Evolutionary conservation across 768 basidiomycete species (phyloP).

Genomic region (Chalciporus piperatus): DNA sequence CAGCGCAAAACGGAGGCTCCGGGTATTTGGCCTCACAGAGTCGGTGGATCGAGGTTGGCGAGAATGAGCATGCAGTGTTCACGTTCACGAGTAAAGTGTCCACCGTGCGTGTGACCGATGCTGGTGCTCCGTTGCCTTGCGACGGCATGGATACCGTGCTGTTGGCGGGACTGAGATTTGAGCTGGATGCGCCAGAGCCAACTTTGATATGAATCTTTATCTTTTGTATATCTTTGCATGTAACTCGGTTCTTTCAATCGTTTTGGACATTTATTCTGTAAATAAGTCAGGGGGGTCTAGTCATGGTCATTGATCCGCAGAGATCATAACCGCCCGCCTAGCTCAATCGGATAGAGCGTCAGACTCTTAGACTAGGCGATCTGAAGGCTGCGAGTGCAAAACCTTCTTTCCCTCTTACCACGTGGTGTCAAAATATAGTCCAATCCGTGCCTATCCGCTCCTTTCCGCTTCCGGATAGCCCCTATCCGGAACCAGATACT

Average conservation of each 20-base stretch:
- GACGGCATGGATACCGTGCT: slow-evolving; percentile 50
- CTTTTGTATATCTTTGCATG: background rate
- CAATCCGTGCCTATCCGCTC: too few species aligned
- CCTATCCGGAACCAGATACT: too few species aligned
- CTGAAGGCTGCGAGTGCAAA: slow-evolving; percentile 66
- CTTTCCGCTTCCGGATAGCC: too few species aligned
- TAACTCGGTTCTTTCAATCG: too few species aligned
- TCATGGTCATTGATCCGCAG: too few species aligned
- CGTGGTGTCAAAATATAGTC: too few species aligned
- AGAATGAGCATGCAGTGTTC: slow-evolving; percentile 33
- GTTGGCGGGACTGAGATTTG: slow-evolving; percentile 64
- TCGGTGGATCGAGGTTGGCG: slow-evolving; percentile 43
- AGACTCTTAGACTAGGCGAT: slow-evolving; percentile 47
- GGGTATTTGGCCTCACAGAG: slow-evolving; percentile 38
- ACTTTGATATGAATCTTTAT: slow-evolving; percentile 39
- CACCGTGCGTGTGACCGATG: slow-evolving; percentile 26
- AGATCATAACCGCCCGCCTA: slow-evolving; percentile 63
- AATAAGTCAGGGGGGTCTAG: too few species aligned
- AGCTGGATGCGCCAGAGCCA: slow-evolving; percentile 55
- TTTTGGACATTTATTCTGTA: too few species aligned
- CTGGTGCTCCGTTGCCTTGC: slow-evolving; percentile 31
- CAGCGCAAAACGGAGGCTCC: slow-evolving; percentile 36
- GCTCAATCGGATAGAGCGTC: slow-evolving; percentile 69
- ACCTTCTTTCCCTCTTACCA: too few species aligned
- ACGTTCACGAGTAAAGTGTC: slow-evolving; percentile 59